Percentiles rank a stretch among this genome's conserved stretches.
Evolutionary conservation across 768 basidiomycete genomes (phyloP).

Genomic region (Candolleomyces eurysporus): DNA sequence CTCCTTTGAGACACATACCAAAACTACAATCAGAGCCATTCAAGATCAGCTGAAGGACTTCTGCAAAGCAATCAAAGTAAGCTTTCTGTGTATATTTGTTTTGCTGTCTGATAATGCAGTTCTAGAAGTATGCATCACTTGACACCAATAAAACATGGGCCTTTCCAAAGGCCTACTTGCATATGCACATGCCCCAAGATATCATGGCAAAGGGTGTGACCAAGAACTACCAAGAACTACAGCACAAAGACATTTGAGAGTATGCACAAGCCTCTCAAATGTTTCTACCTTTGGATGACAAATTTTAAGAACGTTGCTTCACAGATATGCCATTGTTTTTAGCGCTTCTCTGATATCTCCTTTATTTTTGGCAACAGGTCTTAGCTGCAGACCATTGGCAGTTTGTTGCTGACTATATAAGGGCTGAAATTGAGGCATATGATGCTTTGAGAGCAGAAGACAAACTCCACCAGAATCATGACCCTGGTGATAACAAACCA

Average conservation of each 20-base stretch:
- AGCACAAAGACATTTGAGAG: slow-evolving; percentile 4
- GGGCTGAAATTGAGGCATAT: too few relatives aligned
- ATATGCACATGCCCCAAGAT: slow-evolving; percentile 29
- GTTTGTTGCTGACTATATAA: too few relatives aligned
- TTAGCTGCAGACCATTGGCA: too few relatives aligned
- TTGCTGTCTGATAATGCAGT: background rate
- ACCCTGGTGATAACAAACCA: too few relatives aligned
- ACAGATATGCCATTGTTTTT: slow-evolving; percentile 1
- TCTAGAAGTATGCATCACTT: background rate
- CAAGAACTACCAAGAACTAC: slow-evolving; percentile 1
- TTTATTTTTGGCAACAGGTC: too few relatives aligned
- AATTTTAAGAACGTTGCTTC: slow-evolving; percentile 8
- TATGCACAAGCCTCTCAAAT: slow-evolving; percentile 5
- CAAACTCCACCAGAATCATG: too few relatives aligned
- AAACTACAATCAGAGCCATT: slow-evolving; percentile 25
- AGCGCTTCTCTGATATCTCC: too few relatives aligned
- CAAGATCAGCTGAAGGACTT: slow-evolving; percentile 17
- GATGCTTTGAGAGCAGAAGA: too few relatives aligned
- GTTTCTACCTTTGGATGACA: background rate
- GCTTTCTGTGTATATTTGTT: background rate
- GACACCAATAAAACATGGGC: slow-evolving; percentile 24
- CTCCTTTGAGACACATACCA: slow-evolving; percentile 28
- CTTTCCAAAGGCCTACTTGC: slow-evolving; percentile 35
- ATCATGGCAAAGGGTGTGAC: slow-evolving; percentile 33
- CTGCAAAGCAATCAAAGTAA: slow-evolving; percentile 19